Evolutionary conservation across 2,329 filamentous ascomycete genomes (phyloP), one percentile per base, ranked within the genome.

Genomic region (Ophiostoma montium): DNA sequence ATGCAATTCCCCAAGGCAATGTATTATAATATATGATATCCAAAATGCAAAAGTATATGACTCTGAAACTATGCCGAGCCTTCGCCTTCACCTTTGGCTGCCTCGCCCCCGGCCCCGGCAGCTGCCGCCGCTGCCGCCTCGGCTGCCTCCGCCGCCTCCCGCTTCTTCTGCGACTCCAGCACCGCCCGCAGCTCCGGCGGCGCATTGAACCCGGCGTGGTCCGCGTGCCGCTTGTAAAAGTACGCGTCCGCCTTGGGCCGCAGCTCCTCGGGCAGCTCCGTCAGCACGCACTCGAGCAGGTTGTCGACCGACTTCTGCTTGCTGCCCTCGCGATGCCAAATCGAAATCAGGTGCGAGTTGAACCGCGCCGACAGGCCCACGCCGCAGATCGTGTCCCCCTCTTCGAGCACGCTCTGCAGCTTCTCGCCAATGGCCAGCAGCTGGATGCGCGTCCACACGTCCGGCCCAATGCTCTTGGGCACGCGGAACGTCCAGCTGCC

Each of bases 401-500:
- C 72, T 47, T 84, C 83, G 11, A 94, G 70, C 15, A 77, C 82
- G 55, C 76, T 72, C 67, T 92, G 83, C 54, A 94, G 69, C 60
- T 82, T 75, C 70, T 94, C 86, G 32, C 86, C 86, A 53, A 92
- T 86, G 32, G 86, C 86, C 64, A 92, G 73, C 61, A 90, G 69
- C 67, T 88, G 78, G 53, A 95, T 74, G 61, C 82, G 80, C 58
- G 81, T 88, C 86, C 83, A 95, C 61, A 86, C 84, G 58, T 82
- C 82, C 3, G 79, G 76, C 6, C 78, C 78, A 35, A 76, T 74
- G 53, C 71, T 73, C 70, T 94, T 95, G 55, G 82, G 80, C 41
- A 95, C 82, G 46, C 89, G 81, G 66, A 96, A 94, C 19, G 87
- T 94, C 87, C 87, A 95, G 62, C 84, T 84, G 46, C 90, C 90